phyloP scores from a whole-genome alignment of 140 eudicot genomes.

The Anethum foeniculum region DNA sequence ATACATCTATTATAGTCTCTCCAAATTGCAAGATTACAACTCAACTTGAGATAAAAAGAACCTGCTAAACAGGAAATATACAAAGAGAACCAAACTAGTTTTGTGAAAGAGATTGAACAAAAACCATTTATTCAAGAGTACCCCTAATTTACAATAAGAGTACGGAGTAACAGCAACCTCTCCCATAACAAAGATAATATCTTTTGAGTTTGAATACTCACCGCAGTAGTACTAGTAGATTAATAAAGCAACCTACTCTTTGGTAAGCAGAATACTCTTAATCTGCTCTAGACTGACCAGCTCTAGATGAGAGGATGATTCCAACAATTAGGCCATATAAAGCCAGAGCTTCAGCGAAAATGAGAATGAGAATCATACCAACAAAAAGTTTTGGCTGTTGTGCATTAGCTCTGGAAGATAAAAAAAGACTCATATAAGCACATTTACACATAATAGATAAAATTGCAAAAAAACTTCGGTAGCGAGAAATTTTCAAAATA shows the following conservation, averaged over 20 bases:
- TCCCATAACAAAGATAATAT: neutral
- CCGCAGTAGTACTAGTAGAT: neutral
- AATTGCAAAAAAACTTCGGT: neutral
- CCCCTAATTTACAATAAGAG: neutral
- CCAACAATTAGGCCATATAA: constrained; percentile 82
- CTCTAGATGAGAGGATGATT: constrained; percentile 82
- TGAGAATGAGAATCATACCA: constrained; percentile 48
- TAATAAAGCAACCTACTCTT: neutral
- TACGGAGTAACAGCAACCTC: neutral
- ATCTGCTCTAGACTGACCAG: constrained; percentile 87
- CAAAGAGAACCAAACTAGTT: neutral
- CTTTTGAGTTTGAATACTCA: neutral
- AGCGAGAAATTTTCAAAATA: neutral
- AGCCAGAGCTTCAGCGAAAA: constrained; percentile 79
- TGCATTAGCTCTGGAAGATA: constrained; percentile 65
- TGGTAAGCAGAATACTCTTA: constrained; percentile 12
- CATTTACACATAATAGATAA: neutral
- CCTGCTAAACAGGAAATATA: neutral
- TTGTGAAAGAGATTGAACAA: neutral
- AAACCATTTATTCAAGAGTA: neutral
- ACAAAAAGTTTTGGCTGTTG: constrained; percentile 70
- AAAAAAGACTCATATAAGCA: neutral
- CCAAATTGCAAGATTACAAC: neutral
- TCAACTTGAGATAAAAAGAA: neutral
- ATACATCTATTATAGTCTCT: too few species aligned